These are phyloP conservation scores for Tricholoma sp. DNA, from an alignment of 768 basidiomycete genomes.

Conservation along the genomic window DNA sequence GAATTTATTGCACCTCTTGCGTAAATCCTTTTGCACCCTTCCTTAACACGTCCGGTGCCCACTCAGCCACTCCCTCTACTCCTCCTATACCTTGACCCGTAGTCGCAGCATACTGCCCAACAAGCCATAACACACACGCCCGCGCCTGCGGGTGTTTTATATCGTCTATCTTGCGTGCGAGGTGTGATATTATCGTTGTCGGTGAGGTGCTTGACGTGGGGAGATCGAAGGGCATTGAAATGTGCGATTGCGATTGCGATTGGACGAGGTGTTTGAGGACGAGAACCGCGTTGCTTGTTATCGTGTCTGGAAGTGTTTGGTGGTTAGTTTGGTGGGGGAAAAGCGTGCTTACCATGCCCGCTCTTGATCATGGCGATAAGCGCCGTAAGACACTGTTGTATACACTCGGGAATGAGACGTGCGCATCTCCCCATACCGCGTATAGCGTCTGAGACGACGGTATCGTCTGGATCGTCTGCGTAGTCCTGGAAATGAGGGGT, in stretches of 20 bases:
- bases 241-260: slow-evolving; percentile 35
- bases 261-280: slow-evolving; percentile 86
- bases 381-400: slow-evolving; percentile 65
- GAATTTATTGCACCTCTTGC: slow-evolving; percentile 47
- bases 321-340: neutral
- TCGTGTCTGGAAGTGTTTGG: slow-evolving; percentile 43
- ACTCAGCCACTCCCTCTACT: slow-evolving; percentile 46
- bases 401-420: slow-evolving; percentile 57
- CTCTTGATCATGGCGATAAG: slow-evolving; percentile 80
- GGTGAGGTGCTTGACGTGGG: slow-evolving; percentile 29
- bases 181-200: slow-evolving; percentile 65
- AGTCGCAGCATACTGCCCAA: slow-evolving; percentile 71
- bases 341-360: slow-evolving; percentile 49
- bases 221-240: slow-evolving; percentile 12
- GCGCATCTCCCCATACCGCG: slow-evolving; percentile 77
- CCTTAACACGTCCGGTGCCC: slow-evolving; percentile 90
- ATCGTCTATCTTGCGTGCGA: slow-evolving; percentile 73
- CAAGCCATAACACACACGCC: slow-evolving; percentile 89
- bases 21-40: slow-evolving; percentile 68
- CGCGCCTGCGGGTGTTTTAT: slow-evolving; percentile 77
- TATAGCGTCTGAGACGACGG: slow-evolving; percentile 67
- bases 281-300: slow-evolving; percentile 77
- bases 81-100: neutral
- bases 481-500: slow-evolving; percentile 52
- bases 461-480: slow-evolving; percentile 71